Conservation (phyloP, 305 asterid species). For the Fraxinus sp. region DNA sequence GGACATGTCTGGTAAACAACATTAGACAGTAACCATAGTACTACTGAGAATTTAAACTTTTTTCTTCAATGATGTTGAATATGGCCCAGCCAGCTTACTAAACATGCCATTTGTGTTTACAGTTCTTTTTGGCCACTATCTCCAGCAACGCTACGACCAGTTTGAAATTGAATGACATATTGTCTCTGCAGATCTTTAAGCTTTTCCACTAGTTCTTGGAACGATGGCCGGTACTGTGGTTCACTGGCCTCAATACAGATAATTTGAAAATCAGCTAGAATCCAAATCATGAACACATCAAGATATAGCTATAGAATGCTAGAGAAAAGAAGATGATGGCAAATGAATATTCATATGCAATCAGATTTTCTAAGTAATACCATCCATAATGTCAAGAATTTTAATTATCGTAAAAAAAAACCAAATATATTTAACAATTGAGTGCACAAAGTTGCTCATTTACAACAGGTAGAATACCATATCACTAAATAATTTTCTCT, state of each 20-base stretch:
- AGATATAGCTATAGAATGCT: neutral
- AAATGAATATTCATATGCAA: neutral
- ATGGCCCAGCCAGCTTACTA: neutral
- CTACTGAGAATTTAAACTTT: neutral
- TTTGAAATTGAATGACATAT: constrained; percentile 51
- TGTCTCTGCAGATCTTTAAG: constrained; percentile 69
- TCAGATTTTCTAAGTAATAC: neutral
- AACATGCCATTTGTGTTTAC: constrained; percentile 27
- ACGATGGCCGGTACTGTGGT: constrained; percentile 72
- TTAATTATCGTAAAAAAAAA: neutral
- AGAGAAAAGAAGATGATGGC: neutral
- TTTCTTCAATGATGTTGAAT: neutral
- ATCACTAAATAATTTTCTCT: neutral
- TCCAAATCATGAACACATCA: neutral
- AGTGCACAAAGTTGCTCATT: neutral
- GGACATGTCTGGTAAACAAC: neutral
- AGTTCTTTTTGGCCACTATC: constrained; percentile 44
- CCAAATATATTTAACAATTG: neutral
- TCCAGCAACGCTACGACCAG: constrained; percentile 46
- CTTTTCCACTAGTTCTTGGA: constrained; percentile 75
- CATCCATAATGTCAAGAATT: neutral
- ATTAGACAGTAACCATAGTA: neutral
- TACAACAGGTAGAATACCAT: neutral
- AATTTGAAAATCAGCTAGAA: constrained; percentile 1
- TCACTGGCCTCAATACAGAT: constrained; percentile 51